Conservation (phyloP, 345 rosid species). For the Sisymbrium irio region DNA sequence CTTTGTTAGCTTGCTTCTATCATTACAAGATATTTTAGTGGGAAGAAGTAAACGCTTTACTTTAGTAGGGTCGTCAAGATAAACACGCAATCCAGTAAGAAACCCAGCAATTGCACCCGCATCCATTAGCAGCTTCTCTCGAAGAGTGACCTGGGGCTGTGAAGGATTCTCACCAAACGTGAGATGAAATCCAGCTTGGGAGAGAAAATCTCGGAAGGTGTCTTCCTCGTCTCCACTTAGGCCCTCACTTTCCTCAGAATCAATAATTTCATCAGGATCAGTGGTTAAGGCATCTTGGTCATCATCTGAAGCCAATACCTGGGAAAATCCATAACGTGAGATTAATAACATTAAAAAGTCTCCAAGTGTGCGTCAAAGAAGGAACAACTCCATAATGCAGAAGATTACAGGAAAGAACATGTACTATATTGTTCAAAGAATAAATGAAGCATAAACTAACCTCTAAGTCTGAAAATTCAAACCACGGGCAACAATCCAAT, state of each 20-base stretch:
- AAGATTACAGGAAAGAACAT: conserved; percentile 8
- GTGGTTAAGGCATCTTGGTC: conserved; percentile 98
- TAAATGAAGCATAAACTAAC: conserved; percentile 44
- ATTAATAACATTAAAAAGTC: background rate
- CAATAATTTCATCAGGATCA: conserved; percentile 99
- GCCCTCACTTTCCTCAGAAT: conserved; percentile 97
- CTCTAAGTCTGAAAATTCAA: conserved; percentile 91
- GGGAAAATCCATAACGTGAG: conserved; percentile 16
- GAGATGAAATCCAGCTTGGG: conserved; percentile 97
- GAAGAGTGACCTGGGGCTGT: conserved; percentile 64
- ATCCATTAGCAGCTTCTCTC: conserved; percentile 91
- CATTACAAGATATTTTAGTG: conserved; percentile 75
- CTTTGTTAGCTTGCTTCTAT: conserved; percentile 67
- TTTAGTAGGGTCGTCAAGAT: conserved; percentile 97
- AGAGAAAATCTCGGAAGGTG: conserved; percentile 90
- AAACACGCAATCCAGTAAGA: conserved; percentile 86
- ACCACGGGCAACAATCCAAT: conserved; percentile 98
- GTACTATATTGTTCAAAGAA: background rate
- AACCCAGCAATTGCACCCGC: conserved; percentile 99
- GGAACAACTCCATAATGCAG: conserved; percentile 5
- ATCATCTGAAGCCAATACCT: conserved; percentile 98
- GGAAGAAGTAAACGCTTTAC: conserved; percentile 98
- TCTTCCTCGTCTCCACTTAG: conserved; percentile 98
- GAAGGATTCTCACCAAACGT: conserved; percentile 88
- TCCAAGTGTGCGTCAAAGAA: conserved; percentile 16